Evolutionary conservation across 176 grass and related monocot species (phyloP).

Genomic region (Zoysia pacifica): DNA sequence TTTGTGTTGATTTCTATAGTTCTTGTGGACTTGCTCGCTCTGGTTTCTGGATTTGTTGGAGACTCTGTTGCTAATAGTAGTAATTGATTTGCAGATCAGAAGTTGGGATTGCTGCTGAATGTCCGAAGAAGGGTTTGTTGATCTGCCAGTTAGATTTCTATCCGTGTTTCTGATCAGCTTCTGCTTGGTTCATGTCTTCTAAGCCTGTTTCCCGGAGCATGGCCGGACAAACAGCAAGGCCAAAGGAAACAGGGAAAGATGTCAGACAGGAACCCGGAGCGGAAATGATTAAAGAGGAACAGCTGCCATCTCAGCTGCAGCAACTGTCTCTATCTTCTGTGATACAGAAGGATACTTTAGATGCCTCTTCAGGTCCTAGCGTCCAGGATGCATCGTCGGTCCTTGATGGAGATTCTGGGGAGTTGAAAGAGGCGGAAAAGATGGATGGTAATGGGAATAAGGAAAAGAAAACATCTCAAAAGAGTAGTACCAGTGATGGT

Average conservation of each 20-base stretch:
- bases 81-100: constrained; percentile 36
- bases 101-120: constrained; percentile 12
- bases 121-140: constrained; percentile 1
- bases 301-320: constrained; percentile 29
- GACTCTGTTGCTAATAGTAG: constrained; percentile 12
- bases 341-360: constrained; percentile 47
- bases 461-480: constrained; percentile 70
- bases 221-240: constrained; percentile 30
- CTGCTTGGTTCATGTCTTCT: constrained; percentile 33
- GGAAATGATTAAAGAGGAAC: constrained; percentile 19
- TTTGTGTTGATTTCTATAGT: neutral
- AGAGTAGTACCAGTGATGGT: constrained; percentile 76
- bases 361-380: constrained; percentile 25
- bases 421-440: constrained; percentile 45
- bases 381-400: constrained; percentile 29
- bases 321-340: constrained; percentile 35
- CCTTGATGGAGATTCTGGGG: constrained; percentile 45
- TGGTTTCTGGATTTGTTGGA: constrained; percentile 20
- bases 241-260: constrained; percentile 31
- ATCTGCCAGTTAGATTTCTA: neutral
- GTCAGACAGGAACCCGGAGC: constrained; percentile 21
- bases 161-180: constrained; percentile 26
- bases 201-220: constrained; percentile 22
- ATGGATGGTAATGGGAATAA: constrained; percentile 53
- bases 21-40: neutral